phyloP scores from a whole-genome alignment of 2,329 filamentous ascomycete genomes.

The Hypoxylon sp. region DNA sequence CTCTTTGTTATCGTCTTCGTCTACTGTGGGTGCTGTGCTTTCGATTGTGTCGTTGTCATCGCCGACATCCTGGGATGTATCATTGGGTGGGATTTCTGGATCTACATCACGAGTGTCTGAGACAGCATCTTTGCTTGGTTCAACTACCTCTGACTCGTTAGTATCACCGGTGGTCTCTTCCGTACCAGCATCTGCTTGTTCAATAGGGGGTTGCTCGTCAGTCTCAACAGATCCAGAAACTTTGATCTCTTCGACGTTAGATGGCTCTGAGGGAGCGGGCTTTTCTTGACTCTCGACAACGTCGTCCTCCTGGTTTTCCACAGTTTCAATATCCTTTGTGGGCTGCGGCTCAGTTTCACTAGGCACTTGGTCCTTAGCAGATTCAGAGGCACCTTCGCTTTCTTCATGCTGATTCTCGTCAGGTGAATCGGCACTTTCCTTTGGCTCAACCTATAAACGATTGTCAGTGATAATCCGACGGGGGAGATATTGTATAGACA shows the following conservation, averaged over 20 bases:
- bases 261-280: conserved; percentile 7
- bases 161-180: not conserved
- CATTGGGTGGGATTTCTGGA: not conserved
- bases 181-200: not conserved
- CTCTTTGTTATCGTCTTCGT: not conserved
- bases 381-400: not conserved
- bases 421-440: not conserved
- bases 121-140: conserved; percentile 1
- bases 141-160: not conserved
- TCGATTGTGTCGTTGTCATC: not conserved
- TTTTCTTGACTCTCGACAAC: conserved; percentile 7
- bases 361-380: conserved; percentile 16
- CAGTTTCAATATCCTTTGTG: conserved; percentile 1
- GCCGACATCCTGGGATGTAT: not conserved
- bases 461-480: not conserved
- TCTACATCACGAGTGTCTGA: not conserved
- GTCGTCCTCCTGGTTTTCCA: conserved; percentile 11
- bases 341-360: conserved; percentile 2
- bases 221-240: not conserved
- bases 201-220: not conserved
- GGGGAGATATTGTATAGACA: not conserved
- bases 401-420: not conserved
- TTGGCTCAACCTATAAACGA: not conserved
- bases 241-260: conserved; percentile 2
- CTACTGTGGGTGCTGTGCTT: not conserved